These are phyloP conservation scores for Fusarium sp. DNA, from an alignment of 2,329 filamentous ascomycete species.

Conservation along the genomic window DNA sequence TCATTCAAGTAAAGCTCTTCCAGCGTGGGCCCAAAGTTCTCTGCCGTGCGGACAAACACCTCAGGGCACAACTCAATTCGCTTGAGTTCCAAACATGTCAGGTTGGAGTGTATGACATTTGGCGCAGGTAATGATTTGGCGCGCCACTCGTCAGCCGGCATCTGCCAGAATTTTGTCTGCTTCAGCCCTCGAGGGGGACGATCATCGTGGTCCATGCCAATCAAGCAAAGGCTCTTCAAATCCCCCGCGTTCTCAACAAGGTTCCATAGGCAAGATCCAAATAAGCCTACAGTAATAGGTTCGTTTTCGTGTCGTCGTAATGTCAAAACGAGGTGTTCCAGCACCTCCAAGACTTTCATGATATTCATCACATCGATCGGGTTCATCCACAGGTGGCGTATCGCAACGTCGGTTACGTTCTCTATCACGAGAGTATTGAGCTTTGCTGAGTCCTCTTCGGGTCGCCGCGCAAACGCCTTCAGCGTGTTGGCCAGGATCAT, in stretches of 20 bases:
- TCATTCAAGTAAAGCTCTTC: constrained; percentile 62
- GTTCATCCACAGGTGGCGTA: constrained; percentile 65
- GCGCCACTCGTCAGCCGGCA: constrained; percentile 57
- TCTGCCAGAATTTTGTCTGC: constrained; percentile 55
- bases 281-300: constrained; percentile 53
- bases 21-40: constrained; percentile 56
- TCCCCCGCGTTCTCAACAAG: constrained; percentile 60
- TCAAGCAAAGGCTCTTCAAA: constrained; percentile 63
- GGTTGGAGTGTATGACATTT: constrained; percentile 53
- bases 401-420: constrained; percentile 62
- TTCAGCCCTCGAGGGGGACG: constrained; percentile 55
- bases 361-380: constrained; percentile 65
- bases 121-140: constrained; percentile 56
- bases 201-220: constrained; percentile 60
- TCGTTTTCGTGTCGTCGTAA: constrained; percentile 61
- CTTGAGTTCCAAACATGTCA: constrained; percentile 61
- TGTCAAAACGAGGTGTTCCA: constrained; percentile 63
- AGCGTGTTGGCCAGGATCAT: constrained; percentile 67
- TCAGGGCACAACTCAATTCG: constrained; percentile 57
- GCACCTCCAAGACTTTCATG: constrained; percentile 56
- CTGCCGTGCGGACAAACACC: constrained; percentile 53
- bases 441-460: constrained; percentile 58
- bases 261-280: constrained; percentile 64
- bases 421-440: constrained; percentile 64
- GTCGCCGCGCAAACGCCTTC: constrained; percentile 61